phyloP scores from a whole-genome alignment of 192 early-diverging fungal species.

The Backusella westeae region DNA sequence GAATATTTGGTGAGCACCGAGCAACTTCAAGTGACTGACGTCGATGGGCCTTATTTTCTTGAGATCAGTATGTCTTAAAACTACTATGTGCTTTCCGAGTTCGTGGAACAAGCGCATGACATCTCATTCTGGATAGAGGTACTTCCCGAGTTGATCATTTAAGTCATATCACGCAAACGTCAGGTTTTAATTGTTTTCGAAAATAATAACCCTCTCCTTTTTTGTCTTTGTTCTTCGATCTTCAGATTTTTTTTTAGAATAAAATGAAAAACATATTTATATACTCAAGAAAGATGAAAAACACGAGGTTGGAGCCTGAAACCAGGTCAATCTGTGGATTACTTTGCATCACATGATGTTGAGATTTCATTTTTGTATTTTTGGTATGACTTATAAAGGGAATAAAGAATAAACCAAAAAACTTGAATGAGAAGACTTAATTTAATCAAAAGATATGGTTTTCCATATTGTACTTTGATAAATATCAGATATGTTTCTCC shows the following conservation, averaged over 20 bases:
- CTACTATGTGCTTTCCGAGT: not conserved
- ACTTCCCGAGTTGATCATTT: not conserved
- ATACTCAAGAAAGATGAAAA: not conserved
- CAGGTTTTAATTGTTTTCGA: not conserved
- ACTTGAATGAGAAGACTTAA: too few species aligned
- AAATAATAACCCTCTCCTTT: not conserved
- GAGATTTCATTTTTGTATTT: not conserved
- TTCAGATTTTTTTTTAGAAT: not conserved
- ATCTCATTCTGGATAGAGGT: not conserved
- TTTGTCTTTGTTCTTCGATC: not conserved
- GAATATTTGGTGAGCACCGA: not conserved
- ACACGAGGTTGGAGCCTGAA: not conserved
- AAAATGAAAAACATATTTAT: not conserved
- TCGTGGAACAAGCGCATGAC: not conserved
- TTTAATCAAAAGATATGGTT: too few species aligned
- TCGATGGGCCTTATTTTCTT: not conserved
- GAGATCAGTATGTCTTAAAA: not conserved
- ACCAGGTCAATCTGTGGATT: not conserved
- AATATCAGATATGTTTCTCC: too few species aligned
- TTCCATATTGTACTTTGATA: too few species aligned
- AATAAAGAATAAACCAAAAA: too few species aligned
- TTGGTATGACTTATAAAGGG: too few species aligned
- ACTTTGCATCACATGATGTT: not conserved
- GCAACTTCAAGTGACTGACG: not conserved
- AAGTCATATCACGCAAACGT: not conserved